Evolutionary conservation across 169 alveolate genomes (phyloP), one percentile per base, ranked within the genome.

Genomic region (Plasmodium berghei): DNA sequence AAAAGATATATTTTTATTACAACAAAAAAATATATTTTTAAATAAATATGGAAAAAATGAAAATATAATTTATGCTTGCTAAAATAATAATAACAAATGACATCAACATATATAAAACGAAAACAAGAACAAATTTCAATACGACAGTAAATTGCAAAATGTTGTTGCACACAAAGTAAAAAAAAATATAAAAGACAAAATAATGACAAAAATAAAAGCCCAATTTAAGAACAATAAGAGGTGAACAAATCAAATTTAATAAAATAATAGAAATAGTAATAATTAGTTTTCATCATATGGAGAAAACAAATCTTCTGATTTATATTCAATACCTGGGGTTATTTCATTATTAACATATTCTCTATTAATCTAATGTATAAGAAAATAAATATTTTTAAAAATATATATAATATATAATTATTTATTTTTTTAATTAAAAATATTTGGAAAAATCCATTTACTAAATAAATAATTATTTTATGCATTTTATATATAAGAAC

Each of bases 241-340:
- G 46, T 16, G n/a, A 54, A 28, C 22, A 62, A 9, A 20, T 26
- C 18, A 8, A 58, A 20, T 49, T 0, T 24, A 5, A 62, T 9
- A 28, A 40, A 61, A 74, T 22, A 73, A 34, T 55, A 73, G 18
- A 26, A 73, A 5, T 5, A 26, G 5, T 14, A 74, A 75, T 6
- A 45, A 58, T 72, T 66, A 83, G 54, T 61, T 55, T 69, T 83
- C 90, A 69, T 83, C 74, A 67, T 83, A 83, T 42, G 90, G 90
- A 5, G 90, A 83, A 56, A 83, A 83, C 9, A n/a, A 5, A 9
- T 83, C 83, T 18, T 83, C 90, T 40, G 69, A 67, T 24, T 28
- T 59, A 34, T 67, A 63, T 2, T 22, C 83, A 24, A 16, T 8
- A 46, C 5, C 10, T 46, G 55, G 24, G 34, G 14, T 49, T 48